Evolutionary conservation across 306 rosid species (phyloP).

Genomic region (Cicer arietinum): DNA sequence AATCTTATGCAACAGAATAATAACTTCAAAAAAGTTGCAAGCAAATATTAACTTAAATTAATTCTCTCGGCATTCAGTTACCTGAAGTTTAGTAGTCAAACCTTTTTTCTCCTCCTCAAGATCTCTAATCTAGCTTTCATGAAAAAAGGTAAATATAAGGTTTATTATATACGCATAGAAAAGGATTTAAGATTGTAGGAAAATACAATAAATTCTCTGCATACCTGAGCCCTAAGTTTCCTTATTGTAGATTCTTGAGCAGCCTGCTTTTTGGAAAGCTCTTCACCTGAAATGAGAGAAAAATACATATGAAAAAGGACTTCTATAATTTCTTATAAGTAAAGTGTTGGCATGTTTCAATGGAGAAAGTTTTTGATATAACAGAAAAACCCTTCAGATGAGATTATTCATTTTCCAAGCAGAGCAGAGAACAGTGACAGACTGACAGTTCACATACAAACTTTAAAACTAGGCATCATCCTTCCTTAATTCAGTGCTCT

Average conservation of each 20-base stretch:
- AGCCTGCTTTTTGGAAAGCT: conserved; percentile 99
- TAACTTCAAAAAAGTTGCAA: conserved; percentile 18
- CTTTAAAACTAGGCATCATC: conserved; percentile 9
- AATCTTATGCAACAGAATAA: not conserved
- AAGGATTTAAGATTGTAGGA: conserved; percentile 37
- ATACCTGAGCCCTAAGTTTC: conserved; percentile 93
- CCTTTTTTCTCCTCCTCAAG: conserved; percentile 99
- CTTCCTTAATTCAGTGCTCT: conserved; percentile 32
- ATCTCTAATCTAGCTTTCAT: conserved; percentile 96
- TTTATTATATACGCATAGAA: conserved; percentile 37
- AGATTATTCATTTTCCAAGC: conserved; percentile 34
- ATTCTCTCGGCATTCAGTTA: conserved; percentile 50
- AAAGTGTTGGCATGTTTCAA: conserved; percentile 32
- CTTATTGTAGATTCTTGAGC: conserved; percentile 91
- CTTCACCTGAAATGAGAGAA: conserved; percentile 79
- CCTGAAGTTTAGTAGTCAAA: conserved; percentile 90
- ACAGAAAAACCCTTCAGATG: conserved; percentile 25
- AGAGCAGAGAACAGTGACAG: not conserved
- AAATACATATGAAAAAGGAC: conserved; percentile 27
- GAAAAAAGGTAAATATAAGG: conserved; percentile 44
- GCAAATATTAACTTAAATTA: conserved; percentile 7
- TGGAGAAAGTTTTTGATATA: conserved; percentile 17
- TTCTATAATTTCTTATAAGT: conserved; percentile 14
- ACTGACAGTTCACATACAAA: conserved; percentile 9
- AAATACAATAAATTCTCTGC: conserved; percentile 41